Percentiles rank a stretch among this genome's conserved stretches.
These are phyloP conservation scores for Cryphonectria parasitica DNA, from an alignment of 2,329 filamentous ascomycete genomes.

Conservation along the genomic window DNA sequence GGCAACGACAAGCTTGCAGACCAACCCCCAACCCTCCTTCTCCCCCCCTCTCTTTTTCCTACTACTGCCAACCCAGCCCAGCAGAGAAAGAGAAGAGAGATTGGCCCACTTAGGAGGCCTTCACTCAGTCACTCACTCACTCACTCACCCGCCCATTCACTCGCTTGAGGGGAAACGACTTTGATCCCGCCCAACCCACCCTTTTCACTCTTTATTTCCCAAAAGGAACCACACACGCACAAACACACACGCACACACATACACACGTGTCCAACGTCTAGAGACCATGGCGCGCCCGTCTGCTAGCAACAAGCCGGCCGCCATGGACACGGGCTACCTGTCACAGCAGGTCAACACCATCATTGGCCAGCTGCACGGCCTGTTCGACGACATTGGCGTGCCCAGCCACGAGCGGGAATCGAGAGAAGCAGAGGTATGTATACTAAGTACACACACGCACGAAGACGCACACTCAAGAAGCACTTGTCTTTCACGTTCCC, in stretches of 20 bases:
- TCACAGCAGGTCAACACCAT: conserved; percentile 95
- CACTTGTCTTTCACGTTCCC: not conserved
- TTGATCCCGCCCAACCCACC: conserved; percentile 6
- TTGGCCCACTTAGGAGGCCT: conserved; percentile 2
- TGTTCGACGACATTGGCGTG: conserved; percentile 99
- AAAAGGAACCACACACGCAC: not conserved
- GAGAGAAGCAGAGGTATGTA: conserved; percentile 81
- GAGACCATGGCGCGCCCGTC: conserved; percentile 14
- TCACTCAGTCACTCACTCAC: conserved; percentile 4
- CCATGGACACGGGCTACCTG: conserved; percentile 89
- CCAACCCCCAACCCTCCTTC: not conserved
- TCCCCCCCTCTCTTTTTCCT: not conserved
- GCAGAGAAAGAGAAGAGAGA: not conserved
- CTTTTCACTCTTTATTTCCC: conserved; percentile 9
- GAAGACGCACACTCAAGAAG: not conserved
- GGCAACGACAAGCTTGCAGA: not conserved
- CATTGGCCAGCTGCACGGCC: conserved; percentile 86
- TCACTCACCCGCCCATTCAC: conserved; percentile 7
- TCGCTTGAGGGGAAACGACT: not conserved
- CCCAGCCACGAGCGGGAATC: conserved; percentile 87
- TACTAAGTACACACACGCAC: not conserved
- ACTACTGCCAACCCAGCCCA: not conserved
- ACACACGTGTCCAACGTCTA: conserved; percentile 8
- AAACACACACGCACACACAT: not conserved
- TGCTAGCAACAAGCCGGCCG: conserved; percentile 18